Conservation (phyloP, 176 grass and related monocot genomes). For the Carex parvula region DNA sequence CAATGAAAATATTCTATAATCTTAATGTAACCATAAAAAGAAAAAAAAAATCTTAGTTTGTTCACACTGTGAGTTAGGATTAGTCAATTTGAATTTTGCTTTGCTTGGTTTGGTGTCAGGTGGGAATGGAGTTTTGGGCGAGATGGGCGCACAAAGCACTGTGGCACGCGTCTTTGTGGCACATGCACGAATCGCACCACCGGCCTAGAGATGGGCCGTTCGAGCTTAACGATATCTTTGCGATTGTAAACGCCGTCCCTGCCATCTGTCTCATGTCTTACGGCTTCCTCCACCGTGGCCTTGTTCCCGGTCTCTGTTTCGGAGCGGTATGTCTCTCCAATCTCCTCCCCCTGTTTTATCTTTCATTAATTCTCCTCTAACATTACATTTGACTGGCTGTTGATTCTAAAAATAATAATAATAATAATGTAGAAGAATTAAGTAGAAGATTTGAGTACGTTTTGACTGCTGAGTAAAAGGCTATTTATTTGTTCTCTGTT, state of each 20-base stretch:
- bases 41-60: not conserved
- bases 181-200: constrained; percentile 98
- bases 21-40: not conserved
- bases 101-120: constrained; percentile 32
- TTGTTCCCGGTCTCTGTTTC: constrained; percentile 86
- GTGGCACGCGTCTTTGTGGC: constrained; percentile 95
- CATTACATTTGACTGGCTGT: not conserved
- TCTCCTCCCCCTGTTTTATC: too few species aligned
- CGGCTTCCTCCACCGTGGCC: constrained; percentile 79
- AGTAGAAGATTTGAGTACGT: not conserved
- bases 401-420: not conserved
- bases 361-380: not conserved
- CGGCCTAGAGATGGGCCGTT: constrained; percentile 77
- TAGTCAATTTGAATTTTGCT: not conserved
- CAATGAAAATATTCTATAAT: not conserved
- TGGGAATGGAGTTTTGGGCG: constrained; percentile 98
- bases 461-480: not conserved
- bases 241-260: constrained; percentile 78
- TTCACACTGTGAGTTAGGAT: not conserved
- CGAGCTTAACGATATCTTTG: constrained; percentile 99
- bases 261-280: constrained; percentile 84
- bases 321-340: constrained; percentile 44
- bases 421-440: not conserved
- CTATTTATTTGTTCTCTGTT: not conserved
- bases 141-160: constrained; percentile 89